Conservation (phyloP, 805 yeast genomes). For the Priceomyces castillae region DNA sequence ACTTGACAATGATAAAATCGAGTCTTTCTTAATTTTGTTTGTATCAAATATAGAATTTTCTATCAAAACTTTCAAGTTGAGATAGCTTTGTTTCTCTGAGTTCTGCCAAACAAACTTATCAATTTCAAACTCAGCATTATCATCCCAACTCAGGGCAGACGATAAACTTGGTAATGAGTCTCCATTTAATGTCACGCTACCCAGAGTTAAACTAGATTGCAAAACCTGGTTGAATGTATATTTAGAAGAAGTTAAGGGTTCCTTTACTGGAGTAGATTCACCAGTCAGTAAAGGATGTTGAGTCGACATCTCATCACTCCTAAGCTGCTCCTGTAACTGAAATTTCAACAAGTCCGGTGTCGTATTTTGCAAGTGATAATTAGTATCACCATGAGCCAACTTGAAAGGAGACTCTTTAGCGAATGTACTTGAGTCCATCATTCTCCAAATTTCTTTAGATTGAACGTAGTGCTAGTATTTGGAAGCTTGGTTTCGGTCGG, state of each 20-base stretch:
- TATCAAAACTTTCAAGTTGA: slow-evolving; percentile 42
- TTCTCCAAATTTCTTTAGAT: slow-evolving; percentile 9
- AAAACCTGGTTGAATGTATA: slow-evolving; percentile 35
- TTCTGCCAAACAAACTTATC: slow-evolving; percentile 14
- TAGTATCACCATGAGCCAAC: slow-evolving; percentile 21
- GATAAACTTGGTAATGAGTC: slow-evolving; percentile 16
- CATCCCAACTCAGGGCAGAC: slow-evolving; percentile 18
- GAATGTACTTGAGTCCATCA: slow-evolving; percentile 39
- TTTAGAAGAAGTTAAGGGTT: slow-evolving; percentile 7
- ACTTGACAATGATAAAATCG: slow-evolving; percentile 30
- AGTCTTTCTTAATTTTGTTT: slow-evolving; percentile 30
- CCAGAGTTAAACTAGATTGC: slow-evolving; percentile 29
- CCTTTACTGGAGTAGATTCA: not conserved
- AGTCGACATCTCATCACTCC: slow-evolving; percentile 8
- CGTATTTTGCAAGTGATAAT: slow-evolving; percentile 36
- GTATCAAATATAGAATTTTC: slow-evolving; percentile 45
- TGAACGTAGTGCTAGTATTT: too few relatives aligned
- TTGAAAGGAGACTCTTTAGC: slow-evolving; percentile 38
- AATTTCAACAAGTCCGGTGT: slow-evolving; percentile 43
- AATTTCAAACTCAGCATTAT: slow-evolving; percentile 15
- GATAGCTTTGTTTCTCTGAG: slow-evolving; percentile 27
- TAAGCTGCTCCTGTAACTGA: slow-evolving; percentile 41
- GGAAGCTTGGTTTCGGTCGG: too few relatives aligned
- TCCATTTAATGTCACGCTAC: slow-evolving; percentile 19
- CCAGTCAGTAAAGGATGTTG: slow-evolving; percentile 9